A percentile compares a stretch with the other conserved stretches of the same genome.
phyloP scores from a whole-genome alignment of 1,284 basidiomycete species.

The Boletus mariae region DNA sequence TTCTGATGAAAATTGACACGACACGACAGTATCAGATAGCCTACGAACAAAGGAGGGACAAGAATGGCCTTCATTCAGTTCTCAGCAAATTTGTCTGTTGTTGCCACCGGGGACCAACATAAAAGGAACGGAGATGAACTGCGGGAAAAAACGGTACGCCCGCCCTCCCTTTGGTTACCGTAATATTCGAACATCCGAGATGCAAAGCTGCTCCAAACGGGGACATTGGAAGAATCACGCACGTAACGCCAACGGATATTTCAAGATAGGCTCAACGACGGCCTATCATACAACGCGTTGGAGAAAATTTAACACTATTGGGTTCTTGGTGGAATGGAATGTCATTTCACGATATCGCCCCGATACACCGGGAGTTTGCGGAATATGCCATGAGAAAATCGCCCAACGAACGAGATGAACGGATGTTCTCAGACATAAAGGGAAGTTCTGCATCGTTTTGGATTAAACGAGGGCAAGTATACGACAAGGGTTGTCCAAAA shows the following conservation, averaged over 20 bases:
- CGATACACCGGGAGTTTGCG: not conserved
- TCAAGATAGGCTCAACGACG: not conserved
- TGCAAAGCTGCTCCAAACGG: not conserved
- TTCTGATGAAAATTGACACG: not conserved
- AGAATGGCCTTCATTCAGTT: not conserved
- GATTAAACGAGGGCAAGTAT: slow-evolving; percentile 20
- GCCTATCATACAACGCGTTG: not conserved
- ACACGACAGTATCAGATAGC: not conserved
- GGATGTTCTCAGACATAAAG: not conserved
- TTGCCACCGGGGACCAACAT: not conserved
- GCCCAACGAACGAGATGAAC: not conserved
- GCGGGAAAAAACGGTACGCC: not conserved
- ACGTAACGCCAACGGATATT: not conserved
- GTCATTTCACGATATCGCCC: not conserved
- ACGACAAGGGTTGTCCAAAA: slow-evolving; percentile 20
- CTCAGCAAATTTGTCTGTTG: not conserved
- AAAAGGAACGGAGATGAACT: not conserved
- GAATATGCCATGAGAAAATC: not conserved
- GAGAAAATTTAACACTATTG: not conserved
- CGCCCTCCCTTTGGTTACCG: not conserved
- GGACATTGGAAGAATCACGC: not conserved
- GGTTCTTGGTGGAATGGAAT: not conserved
- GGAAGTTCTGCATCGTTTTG: slow-evolving; percentile 10
- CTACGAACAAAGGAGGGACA: not conserved
- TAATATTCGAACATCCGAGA: not conserved